Percentiles rank a stretch among this genome's conserved stretches.
These are phyloP conservation scores for Fusarium continuum DNA, from an alignment of 2,329 filamentous ascomycete species.

Conservation along the genomic window DNA sequence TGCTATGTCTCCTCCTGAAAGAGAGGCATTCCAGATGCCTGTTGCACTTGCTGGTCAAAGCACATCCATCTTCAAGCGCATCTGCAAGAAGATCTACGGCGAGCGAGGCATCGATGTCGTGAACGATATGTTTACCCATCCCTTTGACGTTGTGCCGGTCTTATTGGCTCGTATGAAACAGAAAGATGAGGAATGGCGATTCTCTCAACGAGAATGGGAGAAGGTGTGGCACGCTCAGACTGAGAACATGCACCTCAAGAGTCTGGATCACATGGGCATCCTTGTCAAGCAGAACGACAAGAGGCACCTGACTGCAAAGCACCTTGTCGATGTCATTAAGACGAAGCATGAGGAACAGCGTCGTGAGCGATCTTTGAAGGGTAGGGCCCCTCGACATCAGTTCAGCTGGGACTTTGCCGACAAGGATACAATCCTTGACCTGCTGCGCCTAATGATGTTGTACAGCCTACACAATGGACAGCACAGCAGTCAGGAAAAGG, in stretches of 20 bases:
- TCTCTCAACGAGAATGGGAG: constrained; percentile 96
- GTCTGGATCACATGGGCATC: constrained; percentile 95
- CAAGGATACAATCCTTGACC: constrained; percentile 71
- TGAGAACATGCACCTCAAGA: constrained; percentile 93
- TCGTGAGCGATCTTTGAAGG: constrained; percentile 71
- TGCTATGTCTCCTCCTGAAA: constrained; percentile 77
- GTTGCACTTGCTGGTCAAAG: constrained; percentile 89
- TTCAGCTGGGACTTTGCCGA: constrained; percentile 79
- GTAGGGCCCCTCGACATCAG: constrained; percentile 73
- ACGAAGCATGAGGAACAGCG: constrained; percentile 92
- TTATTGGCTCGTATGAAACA: constrained; percentile 90
- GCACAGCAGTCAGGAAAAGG: constrained; percentile 76
- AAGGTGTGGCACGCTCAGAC: constrained; percentile 98
- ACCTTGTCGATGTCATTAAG: constrained; percentile 88
- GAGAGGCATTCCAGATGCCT: constrained; percentile 80
- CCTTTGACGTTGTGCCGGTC: constrained; percentile 87
- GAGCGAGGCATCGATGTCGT: constrained; percentile 88
- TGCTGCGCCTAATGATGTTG: constrained; percentile 69
- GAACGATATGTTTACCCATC: constrained; percentile 83
- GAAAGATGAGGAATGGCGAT: constrained; percentile 97
- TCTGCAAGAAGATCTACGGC: constrained; percentile 97
- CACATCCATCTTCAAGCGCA: constrained; percentile 95
- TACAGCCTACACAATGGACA: constrained; percentile 75
- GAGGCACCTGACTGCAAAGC: constrained; percentile 88
- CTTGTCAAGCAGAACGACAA: constrained; percentile 90